Base-by-base conservation (phyloP, 495 filamentous ascomycete genomes). In the Penicillium arizonense region DNA sequence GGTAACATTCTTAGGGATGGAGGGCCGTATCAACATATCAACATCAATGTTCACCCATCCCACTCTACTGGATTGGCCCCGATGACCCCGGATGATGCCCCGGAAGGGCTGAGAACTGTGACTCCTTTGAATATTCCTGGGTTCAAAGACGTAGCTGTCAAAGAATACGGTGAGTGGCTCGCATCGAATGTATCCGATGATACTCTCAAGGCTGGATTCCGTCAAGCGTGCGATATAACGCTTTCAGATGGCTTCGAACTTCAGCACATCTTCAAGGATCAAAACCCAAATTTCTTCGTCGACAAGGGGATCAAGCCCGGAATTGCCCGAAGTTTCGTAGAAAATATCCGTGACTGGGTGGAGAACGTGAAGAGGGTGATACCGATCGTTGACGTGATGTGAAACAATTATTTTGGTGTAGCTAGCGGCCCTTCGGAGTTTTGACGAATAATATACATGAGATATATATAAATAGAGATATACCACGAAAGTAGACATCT, bases 81-180 rank as follows among this genome's bases (percentile, higher is more conserved):
- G 24, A 23, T 30, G 33, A 24, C 41, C 33, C 11, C 39, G 24
- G 26, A 26, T 35, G 40, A 11, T 44, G 40, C 39, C 16, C 30
- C 48, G 39, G 18, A 42, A 32, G 18, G 26, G n/a, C 37, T 46
- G 45, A 52, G 24, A 39, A 20, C 44, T 24, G 35, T 55, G 21
- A 28, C 40, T 20, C 47, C 16, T 52, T 48, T 47, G 43, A 53
- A 28, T 10, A 42, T 54, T 23, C 41, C 54, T 12, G 46, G 56
- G 26, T 41, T 41, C 34, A 47, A 42, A 16, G 62, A 68, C 48
- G 40, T 40, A 48, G 58, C 51, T 37, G 47, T 68, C 14, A 56
- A 53, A 40, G 55, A 64, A 48, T 70, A 67, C 42, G 44, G 40
- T 54, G 39, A 50, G 38, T 65, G 62, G 59, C 64, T 57, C 47